Base-by-base conservation (phyloP, 352 stramenopile species). In the Phytophthora parvispora region DNA sequence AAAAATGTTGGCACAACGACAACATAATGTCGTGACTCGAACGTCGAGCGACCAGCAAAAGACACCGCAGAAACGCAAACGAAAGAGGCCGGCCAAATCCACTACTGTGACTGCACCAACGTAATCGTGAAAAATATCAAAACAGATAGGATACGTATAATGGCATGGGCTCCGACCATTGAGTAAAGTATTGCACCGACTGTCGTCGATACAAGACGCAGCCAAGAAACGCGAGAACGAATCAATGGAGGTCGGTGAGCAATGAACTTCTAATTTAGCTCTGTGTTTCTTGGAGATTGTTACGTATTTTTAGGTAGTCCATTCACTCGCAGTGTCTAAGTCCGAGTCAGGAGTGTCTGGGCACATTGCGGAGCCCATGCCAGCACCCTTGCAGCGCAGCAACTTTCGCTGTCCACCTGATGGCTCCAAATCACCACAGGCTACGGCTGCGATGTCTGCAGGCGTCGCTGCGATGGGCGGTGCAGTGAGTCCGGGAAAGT, bases 371-470 rank as follows among this genome's bases (percentile, higher is more conserved):
- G 15, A 22, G 61, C 40, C 22, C 12, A 81, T 78, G 69, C 47
- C 49, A 22, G 76, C 77, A 52, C 67, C 74, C 25, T 57, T 90
- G 64, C 84, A 90, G 72, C 86, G 81, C 24, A 92, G 80, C 53
- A 91, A 90, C 73, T 92, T 90, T 40, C 81, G 80, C 6, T 87
- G 72, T 36, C 60, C 72, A n/a, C 65, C 68, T 32, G 74, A 84
- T 58, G 72, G 64, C 6, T 22, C n/a, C 0, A 64, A 49, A 27
- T 76, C 64, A 43, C 70, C 67, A 12, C 58, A 64, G 38, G 50
- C 52, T 10, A 62, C 28, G 3, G 20, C 49, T 3, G 55, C 63
- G 6, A 65, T 67, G 60, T 49, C 72, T 22, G 58, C 28, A 55
- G 64, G 64, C 50, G 53, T 32, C n/a, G 59, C 48, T n/a, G 58